phyloP scores from a whole-genome alignment of 257 asterid species.

The Solanum lycopersicoides region DNA sequence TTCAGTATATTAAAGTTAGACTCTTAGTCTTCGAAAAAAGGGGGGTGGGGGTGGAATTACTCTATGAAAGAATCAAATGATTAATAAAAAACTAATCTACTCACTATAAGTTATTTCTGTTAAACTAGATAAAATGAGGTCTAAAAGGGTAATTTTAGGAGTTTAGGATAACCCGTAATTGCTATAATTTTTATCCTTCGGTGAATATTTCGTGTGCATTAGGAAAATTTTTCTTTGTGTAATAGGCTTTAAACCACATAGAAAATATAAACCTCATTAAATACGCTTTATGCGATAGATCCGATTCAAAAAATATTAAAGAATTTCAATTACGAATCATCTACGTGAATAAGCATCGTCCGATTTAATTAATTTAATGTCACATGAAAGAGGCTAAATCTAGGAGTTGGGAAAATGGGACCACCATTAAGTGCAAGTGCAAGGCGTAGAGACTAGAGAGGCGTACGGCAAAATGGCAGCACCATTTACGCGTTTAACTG shows the following conservation, averaged over 20 bases:
- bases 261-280: not conserved
- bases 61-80: not conserved
- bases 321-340: rapidly evolving
- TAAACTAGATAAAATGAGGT: not conserved
- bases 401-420: not conserved
- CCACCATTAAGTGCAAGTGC: not conserved
- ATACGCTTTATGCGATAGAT: rapidly evolving
- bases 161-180: rapidly evolving
- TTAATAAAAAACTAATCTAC: no score
- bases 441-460: not conserved
- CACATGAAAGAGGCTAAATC: not conserved
- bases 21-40: not conserved
- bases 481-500: not conserved
- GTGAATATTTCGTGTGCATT: no score
- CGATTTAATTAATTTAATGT: not conserved
- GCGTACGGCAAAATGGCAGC: not conserved
- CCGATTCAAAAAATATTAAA: rapidly evolving
- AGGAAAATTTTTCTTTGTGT: rapidly evolving
- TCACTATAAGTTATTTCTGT: not conserved
- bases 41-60: no score
- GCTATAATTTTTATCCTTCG: rapidly evolving
- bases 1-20: not conserved
- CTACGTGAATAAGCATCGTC: no score
- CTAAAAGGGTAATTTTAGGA: not conserved
- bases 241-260: rapidly evolving